Percentiles rank a stretch among this genome's conserved stretches.
These are phyloP conservation scores for Phialocephala sp. DNA, from an alignment of 2,329 filamentous ascomycete genomes.

Conservation along the genomic window DNA sequence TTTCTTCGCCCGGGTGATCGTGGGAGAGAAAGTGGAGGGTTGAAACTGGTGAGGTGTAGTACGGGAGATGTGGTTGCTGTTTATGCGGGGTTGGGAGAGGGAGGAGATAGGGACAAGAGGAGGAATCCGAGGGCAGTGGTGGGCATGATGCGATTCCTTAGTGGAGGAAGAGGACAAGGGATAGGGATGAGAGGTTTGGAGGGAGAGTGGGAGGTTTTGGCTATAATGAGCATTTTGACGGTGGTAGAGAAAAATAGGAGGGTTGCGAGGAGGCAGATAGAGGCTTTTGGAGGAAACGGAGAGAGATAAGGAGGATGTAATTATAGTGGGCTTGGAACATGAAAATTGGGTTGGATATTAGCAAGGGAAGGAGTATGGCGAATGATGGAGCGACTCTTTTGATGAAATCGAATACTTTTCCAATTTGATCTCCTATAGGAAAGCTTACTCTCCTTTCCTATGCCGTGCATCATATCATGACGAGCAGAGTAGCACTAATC, in stretches of 20 bases:
- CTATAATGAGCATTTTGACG: slow-evolving; percentile 35
- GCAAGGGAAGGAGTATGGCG: not conserved
- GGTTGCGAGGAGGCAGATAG: slow-evolving; percentile 24
- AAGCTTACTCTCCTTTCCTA: too few relatives aligned
- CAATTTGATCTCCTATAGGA: not conserved
- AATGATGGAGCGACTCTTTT: not conserved
- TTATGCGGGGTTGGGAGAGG: slow-evolving; percentile 35
- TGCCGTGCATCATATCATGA: too few relatives aligned
- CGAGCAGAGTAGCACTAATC: too few relatives aligned
- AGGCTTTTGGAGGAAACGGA: slow-evolving; percentile 22
- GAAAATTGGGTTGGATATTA: not conserved
- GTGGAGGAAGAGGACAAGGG: slow-evolving; percentile 15
- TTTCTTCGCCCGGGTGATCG: slow-evolving; percentile 28
- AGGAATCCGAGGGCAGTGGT: slow-evolving; percentile 28
- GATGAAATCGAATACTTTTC: not conserved
- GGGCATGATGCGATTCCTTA: slow-evolving; percentile 35
- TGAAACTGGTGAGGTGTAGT: slow-evolving; percentile 35
- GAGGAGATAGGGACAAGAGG: slow-evolving; percentile 17
- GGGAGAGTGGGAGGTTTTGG: slow-evolving; percentile 38
- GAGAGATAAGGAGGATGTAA: not conserved
- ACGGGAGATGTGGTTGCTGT: slow-evolving; percentile 38
- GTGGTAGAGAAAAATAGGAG: slow-evolving; percentile 37
- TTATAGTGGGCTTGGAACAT: not conserved
- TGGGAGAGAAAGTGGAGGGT: slow-evolving; percentile 30
- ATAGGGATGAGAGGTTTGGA: slow-evolving; percentile 29